These are phyloP conservation scores for Amanita muscaria DNA, from an alignment of 768 basidiomycete species.

Conservation along the genomic window DNA sequence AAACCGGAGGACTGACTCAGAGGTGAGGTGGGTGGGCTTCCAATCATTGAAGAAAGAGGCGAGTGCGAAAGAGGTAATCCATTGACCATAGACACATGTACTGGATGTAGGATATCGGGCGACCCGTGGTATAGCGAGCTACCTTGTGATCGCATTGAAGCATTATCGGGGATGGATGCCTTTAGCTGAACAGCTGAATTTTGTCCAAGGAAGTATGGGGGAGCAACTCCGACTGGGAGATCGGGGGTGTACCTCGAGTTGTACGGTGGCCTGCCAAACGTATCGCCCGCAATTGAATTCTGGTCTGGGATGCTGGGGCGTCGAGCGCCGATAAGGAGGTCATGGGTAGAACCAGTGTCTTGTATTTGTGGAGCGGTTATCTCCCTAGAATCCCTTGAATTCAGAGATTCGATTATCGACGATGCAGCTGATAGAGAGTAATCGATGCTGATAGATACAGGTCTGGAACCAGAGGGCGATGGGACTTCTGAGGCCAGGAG, in stretches of 20 bases:
- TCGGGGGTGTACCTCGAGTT: too few relatives aligned
- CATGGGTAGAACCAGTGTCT: background rate
- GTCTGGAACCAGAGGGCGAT: background rate
- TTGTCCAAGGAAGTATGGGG: constrained; percentile 3
- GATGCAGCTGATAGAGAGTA: background rate
- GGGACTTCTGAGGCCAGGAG: background rate
- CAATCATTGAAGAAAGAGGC: constrained; percentile 1
- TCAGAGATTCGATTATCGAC: background rate
- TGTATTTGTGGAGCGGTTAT: background rate
- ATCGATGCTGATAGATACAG: background rate
- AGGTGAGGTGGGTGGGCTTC: background rate
- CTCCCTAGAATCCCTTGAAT: background rate
- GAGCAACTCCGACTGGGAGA: background rate
- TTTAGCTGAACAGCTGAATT: background rate
- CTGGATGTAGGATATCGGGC: background rate
- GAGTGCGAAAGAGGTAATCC: constrained; percentile 4
- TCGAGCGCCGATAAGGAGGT: too few relatives aligned
- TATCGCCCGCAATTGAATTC: background rate
- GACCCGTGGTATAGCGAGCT: background rate
- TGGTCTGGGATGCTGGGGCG: constrained; percentile 4
- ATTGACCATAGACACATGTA: background rate
- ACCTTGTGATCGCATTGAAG: background rate
- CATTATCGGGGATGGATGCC: background rate
- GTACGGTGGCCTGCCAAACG: too few relatives aligned
- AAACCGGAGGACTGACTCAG: constrained; percentile 2